Percentiles rank a stretch among this genome's conserved stretches.
phyloP scores from a whole-genome alignment of 495 filamentous ascomycete genomes.

The Hypomontagnella submonticulosa region DNA sequence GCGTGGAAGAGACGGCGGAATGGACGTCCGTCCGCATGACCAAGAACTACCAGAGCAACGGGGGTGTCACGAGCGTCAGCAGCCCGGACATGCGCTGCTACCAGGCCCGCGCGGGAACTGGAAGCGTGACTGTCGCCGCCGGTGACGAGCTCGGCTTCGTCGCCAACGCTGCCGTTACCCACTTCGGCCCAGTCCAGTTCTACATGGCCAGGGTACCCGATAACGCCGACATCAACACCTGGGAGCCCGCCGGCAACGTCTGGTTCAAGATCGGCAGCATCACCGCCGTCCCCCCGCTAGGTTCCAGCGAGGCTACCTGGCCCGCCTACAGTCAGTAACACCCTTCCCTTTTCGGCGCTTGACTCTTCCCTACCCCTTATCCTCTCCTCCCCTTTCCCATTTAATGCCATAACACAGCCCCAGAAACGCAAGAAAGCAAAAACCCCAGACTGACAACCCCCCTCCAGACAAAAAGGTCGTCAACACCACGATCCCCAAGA shows the following conservation, averaged over 20 bases:
- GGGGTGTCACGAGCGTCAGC: constrained; percentile 53
- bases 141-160: constrained; percentile 57
- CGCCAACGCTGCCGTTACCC: constrained; percentile 53
- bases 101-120: constrained; percentile 48
- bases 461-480: constrained; percentile 47
- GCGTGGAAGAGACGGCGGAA: constrained; percentile 47
- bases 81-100: constrained; percentile 58
- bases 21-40: constrained; percentile 60
- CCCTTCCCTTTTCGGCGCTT: not conserved
- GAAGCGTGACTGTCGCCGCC: constrained; percentile 51
- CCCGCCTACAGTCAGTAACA: constrained; percentile 52
- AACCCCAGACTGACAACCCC: constrained; percentile 11
- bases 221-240: constrained; percentile 52
- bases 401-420: too few species aligned
- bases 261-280: constrained; percentile 62
- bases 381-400: not conserved
- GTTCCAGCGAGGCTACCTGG: constrained; percentile 49
- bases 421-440: not conserved
- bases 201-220: constrained; percentile 63
- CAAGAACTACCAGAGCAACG: constrained; percentile 61
- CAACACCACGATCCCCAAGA: constrained; percentile 54
- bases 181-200: constrained; percentile 60
- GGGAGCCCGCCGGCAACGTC: constrained; percentile 58
- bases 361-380: not conserved
- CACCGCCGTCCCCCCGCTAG: constrained; percentile 43